These are phyloP conservation scores for Pseudonitzschia delicatissima DNA, from an alignment of 108 stramenopile species.

Conservation along the genomic window DNA sequence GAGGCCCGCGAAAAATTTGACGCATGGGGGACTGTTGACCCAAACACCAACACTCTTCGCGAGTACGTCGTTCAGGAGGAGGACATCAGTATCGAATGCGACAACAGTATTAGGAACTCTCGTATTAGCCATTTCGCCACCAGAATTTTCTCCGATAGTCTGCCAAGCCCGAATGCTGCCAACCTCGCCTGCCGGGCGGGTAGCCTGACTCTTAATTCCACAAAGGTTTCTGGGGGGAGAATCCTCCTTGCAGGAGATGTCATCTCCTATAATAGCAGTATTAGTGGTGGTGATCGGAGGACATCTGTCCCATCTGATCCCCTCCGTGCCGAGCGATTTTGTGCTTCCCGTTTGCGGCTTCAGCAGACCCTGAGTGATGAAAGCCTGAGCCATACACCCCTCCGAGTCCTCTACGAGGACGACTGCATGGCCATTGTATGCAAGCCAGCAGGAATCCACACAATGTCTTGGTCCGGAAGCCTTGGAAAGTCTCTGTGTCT, in stretches of 20 bases:
- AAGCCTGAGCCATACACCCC: conserved; percentile 5
- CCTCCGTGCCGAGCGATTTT: conserved; percentile 2
- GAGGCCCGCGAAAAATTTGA: neutral
- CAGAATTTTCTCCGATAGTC: neutral
- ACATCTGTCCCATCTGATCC: neutral
- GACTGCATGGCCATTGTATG: conserved; percentile 4
- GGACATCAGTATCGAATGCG: neutral
- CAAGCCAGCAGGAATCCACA: conserved; percentile 12
- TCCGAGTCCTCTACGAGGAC: conserved; percentile 3
- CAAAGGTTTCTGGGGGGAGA: neutral
- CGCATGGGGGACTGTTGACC: neutral
- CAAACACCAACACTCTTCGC: neutral
- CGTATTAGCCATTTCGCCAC: conserved; percentile 5
- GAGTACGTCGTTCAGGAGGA: neutral
- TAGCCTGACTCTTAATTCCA: neutral
- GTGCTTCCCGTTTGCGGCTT: conserved; percentile 4
- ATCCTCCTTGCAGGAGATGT: neutral
- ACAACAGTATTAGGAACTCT: neutral
- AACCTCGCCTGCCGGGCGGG: conserved; percentile 12
- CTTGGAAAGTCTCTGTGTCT: conserved; percentile 15
- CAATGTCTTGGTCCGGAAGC: conserved; percentile 10
- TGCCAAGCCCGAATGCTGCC: conserved; percentile 12
- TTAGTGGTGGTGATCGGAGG: neutral
- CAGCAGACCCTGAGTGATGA: neutral
- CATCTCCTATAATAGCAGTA: neutral